A percentile compares a stretch with the other conserved stretches of the same genome.
These are phyloP conservation scores for Hortaea sp. DNA, from an alignment of 2,329 filamentous ascomycete species.

Conservation along the genomic window DNA sequence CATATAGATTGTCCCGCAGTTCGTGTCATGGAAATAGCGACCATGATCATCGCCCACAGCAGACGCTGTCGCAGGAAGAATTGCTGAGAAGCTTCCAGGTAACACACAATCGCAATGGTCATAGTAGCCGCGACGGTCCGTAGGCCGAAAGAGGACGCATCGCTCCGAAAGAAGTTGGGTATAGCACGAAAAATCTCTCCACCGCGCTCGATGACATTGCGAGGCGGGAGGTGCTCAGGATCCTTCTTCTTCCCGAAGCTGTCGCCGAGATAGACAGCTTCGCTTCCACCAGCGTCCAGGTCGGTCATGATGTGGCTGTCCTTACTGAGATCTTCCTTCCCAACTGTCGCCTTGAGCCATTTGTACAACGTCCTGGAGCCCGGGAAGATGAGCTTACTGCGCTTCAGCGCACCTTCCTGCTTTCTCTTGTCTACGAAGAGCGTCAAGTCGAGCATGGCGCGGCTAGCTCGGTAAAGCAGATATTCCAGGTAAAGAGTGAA, in stretches of 20 bases:
- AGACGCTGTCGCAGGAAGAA: constrained; percentile 62
- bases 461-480: constrained; percentile 48
- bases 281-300: constrained; percentile 44
- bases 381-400: constrained; percentile 54
- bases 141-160: constrained; percentile 60
- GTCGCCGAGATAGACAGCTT: constrained; percentile 55
- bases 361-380: constrained; percentile 52
- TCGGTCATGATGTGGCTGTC: constrained; percentile 46
- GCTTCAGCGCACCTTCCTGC: constrained; percentile 54
- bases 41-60: constrained; percentile 70
- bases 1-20: constrained; percentile 63
- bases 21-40: constrained; percentile 57
- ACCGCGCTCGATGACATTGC: constrained; percentile 47
- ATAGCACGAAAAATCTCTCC: constrained; percentile 52
- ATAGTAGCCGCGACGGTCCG: constrained; percentile 63
- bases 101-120: constrained; percentile 58
- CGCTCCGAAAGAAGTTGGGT: constrained; percentile 50
- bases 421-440: constrained; percentile 57
- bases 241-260: constrained; percentile 52
- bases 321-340: constrained; percentile 43
- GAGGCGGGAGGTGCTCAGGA: constrained; percentile 62
- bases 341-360: constrained; percentile 50
- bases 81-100: constrained; percentile 48
- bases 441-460: constrained; percentile 53
- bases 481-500: constrained; percentile 64